Base-by-base conservation (phyloP, 306 rosid species). In the Erythrophleum fordii region DNA sequence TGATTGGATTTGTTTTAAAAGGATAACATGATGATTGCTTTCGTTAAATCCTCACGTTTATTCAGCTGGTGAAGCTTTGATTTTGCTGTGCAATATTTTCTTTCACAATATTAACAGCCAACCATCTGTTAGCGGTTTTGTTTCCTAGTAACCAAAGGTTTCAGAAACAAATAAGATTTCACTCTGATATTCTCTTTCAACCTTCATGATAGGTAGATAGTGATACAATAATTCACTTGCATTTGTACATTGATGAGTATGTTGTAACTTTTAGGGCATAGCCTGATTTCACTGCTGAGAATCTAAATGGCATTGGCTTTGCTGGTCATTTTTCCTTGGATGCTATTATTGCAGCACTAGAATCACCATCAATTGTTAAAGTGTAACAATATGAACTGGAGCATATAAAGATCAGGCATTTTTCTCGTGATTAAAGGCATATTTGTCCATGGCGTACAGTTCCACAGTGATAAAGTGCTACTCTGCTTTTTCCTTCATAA, bases 151-250 rank as follows among this genome's bases (percentile, higher is more conserved):
- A 44, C 75, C 35, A 39, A 58, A 41, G 84, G 73, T 79, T 86
- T 73, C 59, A 48, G 65, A 82, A 78, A 78, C 80, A 64, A 72
- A 76, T 75, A 75, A 73, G 44, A 48, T 60, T 37, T 37, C 72
- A 5, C 77, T 1, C 5, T 8, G 39, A 72, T 34, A 13, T 60
- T 78, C 70, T 53, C 28, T 75, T 69, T 56, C 53, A 46, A 56
- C 77, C 18, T 25, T 69, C 70, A 59, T 71, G 71, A 49, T 18
- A 37, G 71, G 48, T 42, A 65, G 29, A 18, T 45, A 26, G 76
- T 76, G 45, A 59, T 80, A 51, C 70, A 71, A 71, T 76, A 61
- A 46, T 12, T 46, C 52, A 16, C 16, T 34, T 58, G 39, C 14
- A 18, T 49, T 61, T 12, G 11, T 76, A 13, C 29, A n/a, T n/a